phyloP scores from a whole-genome alignment of 106 monocot species.

The Platanthera guangdongensis region DNA sequence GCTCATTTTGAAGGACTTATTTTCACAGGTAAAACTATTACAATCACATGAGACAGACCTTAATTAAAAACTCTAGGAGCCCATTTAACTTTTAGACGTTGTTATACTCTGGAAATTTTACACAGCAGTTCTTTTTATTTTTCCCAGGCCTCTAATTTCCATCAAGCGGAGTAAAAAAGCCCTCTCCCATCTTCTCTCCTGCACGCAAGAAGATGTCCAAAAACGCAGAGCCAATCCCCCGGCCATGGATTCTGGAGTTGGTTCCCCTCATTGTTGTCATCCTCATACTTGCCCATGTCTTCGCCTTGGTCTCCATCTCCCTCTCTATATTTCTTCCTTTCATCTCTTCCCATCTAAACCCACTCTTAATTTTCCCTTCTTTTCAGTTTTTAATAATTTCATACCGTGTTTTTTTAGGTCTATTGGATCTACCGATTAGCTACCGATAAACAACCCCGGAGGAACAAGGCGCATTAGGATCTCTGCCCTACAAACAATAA shows the following conservation, averaged over 20 bases:
- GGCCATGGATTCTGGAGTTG: conserved; percentile 32
- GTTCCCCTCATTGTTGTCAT: conserved; percentile 40
- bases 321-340: neutral
- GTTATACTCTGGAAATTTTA: no score
- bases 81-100: no score
- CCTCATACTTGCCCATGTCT: conserved; percentile 52
- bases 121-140: no score
- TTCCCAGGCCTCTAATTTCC: no score
- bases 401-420: conserved; percentile 17
- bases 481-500: no score
- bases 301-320: conserved; percentile 30
- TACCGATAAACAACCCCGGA: conserved; percentile 31
- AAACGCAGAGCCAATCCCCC: conserved; percentile 9
- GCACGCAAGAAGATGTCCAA: neutral
- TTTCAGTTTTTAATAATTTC: neutral
- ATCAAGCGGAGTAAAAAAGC: neutral
- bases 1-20: no score
- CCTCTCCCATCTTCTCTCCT: neutral
- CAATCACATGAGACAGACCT: no score
- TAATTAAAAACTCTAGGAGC: no score
- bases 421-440: conserved; percentile 74
- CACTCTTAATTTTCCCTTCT: neutral
- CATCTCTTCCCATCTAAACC: neutral
- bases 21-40: no score
- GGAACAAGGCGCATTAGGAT: conserved; percentile 29